Evolutionary conservation across 352 stramenopile genomes (phyloP).

Genomic region (Globisporangium paddicum): DNA sequence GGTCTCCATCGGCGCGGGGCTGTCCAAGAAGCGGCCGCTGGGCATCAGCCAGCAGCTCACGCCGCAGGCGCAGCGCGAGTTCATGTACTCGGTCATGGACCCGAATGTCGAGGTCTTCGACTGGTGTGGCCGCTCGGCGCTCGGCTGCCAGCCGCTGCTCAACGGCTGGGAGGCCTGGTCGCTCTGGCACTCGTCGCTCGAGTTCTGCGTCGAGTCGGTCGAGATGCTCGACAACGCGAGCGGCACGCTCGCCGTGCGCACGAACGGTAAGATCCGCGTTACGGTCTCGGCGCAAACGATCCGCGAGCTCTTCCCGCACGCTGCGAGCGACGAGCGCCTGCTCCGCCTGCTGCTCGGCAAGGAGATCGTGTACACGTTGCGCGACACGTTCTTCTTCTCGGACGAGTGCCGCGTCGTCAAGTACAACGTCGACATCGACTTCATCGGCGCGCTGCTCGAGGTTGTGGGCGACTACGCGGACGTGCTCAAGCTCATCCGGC

Average conservation of each 20-base stretch:
- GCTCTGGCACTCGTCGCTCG: conserved; percentile 31
- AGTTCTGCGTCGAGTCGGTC: conserved; percentile 31
- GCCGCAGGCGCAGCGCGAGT: conserved; percentile 31
- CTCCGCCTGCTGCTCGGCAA: conserved; percentile 24
- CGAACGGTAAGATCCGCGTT: conserved; percentile 27
- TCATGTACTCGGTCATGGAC: conserved; percentile 38
- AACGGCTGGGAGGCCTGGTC: conserved; percentile 38
- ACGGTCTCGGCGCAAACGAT: conserved; percentile 34
- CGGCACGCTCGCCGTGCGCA: conserved; percentile 30
- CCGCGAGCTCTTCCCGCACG: conserved; percentile 35
- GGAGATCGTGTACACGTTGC: conserved; percentile 36
- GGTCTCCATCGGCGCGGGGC: background rate
- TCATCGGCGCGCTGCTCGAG: conserved; percentile 26
- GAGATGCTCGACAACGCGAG: conserved; percentile 25
- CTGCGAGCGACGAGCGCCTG: conserved; percentile 19
- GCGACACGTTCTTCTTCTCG: conserved; percentile 43
- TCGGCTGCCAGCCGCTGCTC: conserved; percentile 25
- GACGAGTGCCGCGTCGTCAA: conserved; percentile 33
- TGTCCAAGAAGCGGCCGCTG: conserved; percentile 21
- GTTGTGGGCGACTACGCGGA: conserved; percentile 29
- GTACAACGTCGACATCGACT: conserved; percentile 40
- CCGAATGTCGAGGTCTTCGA: conserved; percentile 34
- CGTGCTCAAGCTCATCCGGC: conserved; percentile 29
- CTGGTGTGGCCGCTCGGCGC: conserved; percentile 31
- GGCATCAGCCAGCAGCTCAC: conserved; percentile 17